Evolutionary conservation across 1,139 yeast genomes (phyloP), one percentile per base, ranked within the genome.

Genomic region (Komagataea norvegica): DNA sequence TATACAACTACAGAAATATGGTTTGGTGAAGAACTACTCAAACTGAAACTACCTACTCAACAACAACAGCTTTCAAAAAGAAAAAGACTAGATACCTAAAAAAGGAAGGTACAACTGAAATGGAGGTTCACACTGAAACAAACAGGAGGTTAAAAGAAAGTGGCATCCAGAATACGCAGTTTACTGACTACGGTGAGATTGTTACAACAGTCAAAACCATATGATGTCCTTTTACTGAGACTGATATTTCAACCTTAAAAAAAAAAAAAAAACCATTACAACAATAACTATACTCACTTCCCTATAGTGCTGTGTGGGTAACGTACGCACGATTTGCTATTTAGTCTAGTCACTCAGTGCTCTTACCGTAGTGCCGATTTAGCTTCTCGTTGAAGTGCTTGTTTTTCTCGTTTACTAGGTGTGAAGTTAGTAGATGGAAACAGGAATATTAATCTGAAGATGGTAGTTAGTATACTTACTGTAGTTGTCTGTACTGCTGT

Each of bases 361-460:
- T 63, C 48, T 72, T 72, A 46, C 75, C 78, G 46, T 70, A 72
- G 45, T 69, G 72, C 33, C 89, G 62, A 40, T 77, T 68, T 47
- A 87, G 63, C 52, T 84, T 84, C 57, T 72, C 74, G 60, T 86
- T 87, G 61, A 86, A 87, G 52, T 81, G 83, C 53, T 72, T 74
- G 66, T 87, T 87, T 59, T 80, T 82, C 43, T 82, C 89, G 55
- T 83, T 86, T 55, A 87, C 75, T 52, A 57, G n/a, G n/a, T n/a
- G n/a, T n/a, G n/a, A n/a, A n/a, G n/a, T n/a, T n/a, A n/a, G n/a
- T n/a, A n/a, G n/a, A n/a, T n/a, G n/a, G n/a, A n/a, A n/a, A n/a
- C n/a, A n/a, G n/a, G n/a, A n/a, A n/a, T n/a, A n/a, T n/a, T n/a
- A n/a, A n/a, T n/a, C n/a, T n/a, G n/a, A 21, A 16, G 5, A 22